Base-by-base conservation (phyloP, 371 early-diverging fungal genomes). In the Mucor sp. region DNA sequence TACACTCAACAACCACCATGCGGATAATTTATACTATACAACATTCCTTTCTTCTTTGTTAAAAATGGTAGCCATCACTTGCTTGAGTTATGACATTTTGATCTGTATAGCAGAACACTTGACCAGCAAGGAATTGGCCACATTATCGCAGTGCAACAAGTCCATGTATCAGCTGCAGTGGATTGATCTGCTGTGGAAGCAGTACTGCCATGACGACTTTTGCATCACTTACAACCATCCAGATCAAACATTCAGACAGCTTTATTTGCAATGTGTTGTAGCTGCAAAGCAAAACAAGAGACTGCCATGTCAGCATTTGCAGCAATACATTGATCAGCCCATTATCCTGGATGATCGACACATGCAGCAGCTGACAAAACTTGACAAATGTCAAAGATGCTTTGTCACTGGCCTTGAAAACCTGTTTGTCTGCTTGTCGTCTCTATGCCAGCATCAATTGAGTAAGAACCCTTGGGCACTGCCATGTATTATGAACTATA, bases 221-320 rank as follows among this genome's bases (percentile, higher is more conserved):
- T 61, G 60, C 19, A 32, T 78, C 4, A 66, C 59, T 0, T 78
- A 75, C 48, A 75, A 75, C 50, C 50, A 68, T 58, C 79, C 79
- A 5, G 35, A 73, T 0, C 78, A 78, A 53, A 60, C 63, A 0
- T 78, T 69, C 30, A 44, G 35, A n/a, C 25, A 59, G 0, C 62
- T 78, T 12, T 78, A 72, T 60, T 37, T 57, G 11, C 59, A 68
- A 11, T 66, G 67, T 4, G 15, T 27, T 23, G 3, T 12, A 25
- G 60, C 60, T 6, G 7, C 12, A 12, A 69, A 60, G 43, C 66
- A 66, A 15, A 56, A 25, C 17, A 57, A 58, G 30, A 25, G 76
- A 25, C 30, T 63, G 0, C 76, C 79, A 6, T 78, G 76, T 44
- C 61, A 62, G 8, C 76, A 74, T 65, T 11, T 50, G 50, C 50